Base-by-base conservation (phyloP, 805 yeast genomes). In the Pichia rugopelliculosa region DNA sequence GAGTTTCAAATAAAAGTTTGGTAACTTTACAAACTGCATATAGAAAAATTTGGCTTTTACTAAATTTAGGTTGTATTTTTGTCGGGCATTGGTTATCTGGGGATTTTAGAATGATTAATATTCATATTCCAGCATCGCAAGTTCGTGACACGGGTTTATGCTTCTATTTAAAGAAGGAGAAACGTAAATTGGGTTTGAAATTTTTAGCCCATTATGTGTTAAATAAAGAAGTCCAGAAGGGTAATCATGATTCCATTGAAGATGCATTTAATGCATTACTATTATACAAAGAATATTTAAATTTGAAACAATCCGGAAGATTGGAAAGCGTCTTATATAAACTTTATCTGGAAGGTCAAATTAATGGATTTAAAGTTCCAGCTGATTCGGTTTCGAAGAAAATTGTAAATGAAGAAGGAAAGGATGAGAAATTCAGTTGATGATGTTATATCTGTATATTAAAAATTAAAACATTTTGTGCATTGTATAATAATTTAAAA, bases 161-260 rank as follows among this genome's bases (percentile, higher is more conserved):
- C 37, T 93, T 79, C 66, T 86, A 82, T 64, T 72, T 87, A 54
- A 80, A 84, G 44, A 82, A 84, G 41, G 75, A 80, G 55, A 87
- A 84, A 58, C 70, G 99, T 50, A 84, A 80, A 51, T 70, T 93
- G 33, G 87, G 96, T 4, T 74, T 93, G 56, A 84, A 91, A 59
- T 93, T 88, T 61, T 69, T 93, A 61, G 88, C 95, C 12, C 89
- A 89, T 74, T 79, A 80, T 25, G 71, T 91, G 41, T 70, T 93
- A 45, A 76, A 76, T 30, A 81, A 79, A 52, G 75, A 80, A 42
- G 95, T 95, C 27, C 99, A 93, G 63, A 80, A 80, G 3, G 96
- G 93, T 2, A 91, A 91, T 60, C 99, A 93, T 65, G 98, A 95
- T 62, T 91, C 98, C 0, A 89, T 93, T 40, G 99, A 93, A 60